Percentiles rank a stretch among this genome's conserved stretches.
These are phyloP conservation scores for Colletotrichum sojae DNA, from an alignment of 2,329 filamentous ascomycete genomes.

Conservation along the genomic window DNA sequence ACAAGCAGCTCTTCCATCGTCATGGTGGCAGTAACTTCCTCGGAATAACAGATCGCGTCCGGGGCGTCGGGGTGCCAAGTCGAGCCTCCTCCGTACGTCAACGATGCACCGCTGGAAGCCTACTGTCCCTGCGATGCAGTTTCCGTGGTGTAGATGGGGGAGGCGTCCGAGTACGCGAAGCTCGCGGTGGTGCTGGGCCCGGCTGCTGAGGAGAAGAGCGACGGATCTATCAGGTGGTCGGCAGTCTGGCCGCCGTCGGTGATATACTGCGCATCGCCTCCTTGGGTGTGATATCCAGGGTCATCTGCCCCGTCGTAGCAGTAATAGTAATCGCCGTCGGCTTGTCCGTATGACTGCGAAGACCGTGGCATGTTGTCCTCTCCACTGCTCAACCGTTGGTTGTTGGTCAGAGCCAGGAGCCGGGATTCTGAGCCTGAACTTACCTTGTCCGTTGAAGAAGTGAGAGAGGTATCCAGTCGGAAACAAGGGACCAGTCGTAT, in stretches of 20 bases:
- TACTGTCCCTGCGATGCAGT: neutral
- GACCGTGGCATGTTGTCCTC: neutral
- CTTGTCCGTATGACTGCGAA: neutral
- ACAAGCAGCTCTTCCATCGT: neutral
- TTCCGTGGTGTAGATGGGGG: no score
- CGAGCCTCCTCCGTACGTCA: neutral
- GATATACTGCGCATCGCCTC: neutral
- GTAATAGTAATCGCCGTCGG: neutral
- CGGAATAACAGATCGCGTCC: neutral
- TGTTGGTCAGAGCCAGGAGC: no score
- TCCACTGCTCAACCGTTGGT: no score
- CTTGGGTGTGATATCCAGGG: neutral
- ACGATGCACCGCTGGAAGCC: constrained; percentile 3
- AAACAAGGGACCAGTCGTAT: no score
- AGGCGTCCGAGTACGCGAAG: no score
- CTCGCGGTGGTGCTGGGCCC: no score
- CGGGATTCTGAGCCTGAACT: no score
- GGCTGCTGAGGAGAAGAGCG: no score
- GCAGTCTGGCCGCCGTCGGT: neutral
- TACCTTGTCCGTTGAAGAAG: no score
- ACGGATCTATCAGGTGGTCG: no score
- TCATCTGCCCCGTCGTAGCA: neutral
- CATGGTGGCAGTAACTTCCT: neutral
- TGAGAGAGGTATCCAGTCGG: no score
- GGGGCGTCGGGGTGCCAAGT: neutral